These are phyloP conservation scores for Aspergillus neoniger DNA, from an alignment of 2,329 filamentous ascomycete species.

Conservation along the genomic window DNA sequence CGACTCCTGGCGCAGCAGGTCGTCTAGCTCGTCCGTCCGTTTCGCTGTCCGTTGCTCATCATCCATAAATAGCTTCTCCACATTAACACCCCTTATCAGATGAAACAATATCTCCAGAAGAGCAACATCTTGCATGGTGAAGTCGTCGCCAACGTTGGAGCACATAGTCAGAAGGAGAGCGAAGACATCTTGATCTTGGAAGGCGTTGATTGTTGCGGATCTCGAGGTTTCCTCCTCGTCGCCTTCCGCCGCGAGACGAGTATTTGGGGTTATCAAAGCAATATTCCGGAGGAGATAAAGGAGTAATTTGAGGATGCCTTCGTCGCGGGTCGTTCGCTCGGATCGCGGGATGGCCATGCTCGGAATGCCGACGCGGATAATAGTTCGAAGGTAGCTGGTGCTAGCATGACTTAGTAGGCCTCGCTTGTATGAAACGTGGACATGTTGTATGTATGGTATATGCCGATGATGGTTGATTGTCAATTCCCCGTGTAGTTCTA, in stretches of 20 bases:
- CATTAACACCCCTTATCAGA: conserved; percentile 83
- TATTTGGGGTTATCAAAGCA: conserved; percentile 75
- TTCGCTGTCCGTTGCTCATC: conserved; percentile 69
- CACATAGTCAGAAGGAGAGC: conserved; percentile 80
- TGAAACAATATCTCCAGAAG: conserved; percentile 92
- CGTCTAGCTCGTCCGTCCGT: conserved; percentile 71
- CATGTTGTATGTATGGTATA: conserved; percentile 82
- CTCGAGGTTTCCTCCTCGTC: conserved; percentile 87
- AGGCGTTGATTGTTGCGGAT: conserved; percentile 83
- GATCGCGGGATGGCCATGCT: conserved; percentile 77
- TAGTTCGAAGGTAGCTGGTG: conserved; percentile 74
- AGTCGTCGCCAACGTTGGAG: conserved; percentile 92
- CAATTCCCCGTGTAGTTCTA: conserved; percentile 79
- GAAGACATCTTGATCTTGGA: conserved; percentile 88
- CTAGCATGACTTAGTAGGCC: conserved; percentile 81
- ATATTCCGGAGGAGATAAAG: conserved; percentile 89
- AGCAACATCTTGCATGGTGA: conserved; percentile 83
- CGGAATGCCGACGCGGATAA: conserved; percentile 78
- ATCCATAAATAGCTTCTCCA: conserved; percentile 81
- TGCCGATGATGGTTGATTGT: conserved; percentile 93
- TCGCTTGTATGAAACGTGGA: conserved; percentile 87
- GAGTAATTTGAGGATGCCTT: conserved; percentile 87
- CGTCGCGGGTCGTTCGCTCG: conserved; percentile 76
- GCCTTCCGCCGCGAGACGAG: conserved; percentile 73
- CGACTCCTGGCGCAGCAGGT: conserved; percentile 77